Base-by-base conservation (phyloP, 441 rosid species). In the Pelargonium fulgidum region DNA sequence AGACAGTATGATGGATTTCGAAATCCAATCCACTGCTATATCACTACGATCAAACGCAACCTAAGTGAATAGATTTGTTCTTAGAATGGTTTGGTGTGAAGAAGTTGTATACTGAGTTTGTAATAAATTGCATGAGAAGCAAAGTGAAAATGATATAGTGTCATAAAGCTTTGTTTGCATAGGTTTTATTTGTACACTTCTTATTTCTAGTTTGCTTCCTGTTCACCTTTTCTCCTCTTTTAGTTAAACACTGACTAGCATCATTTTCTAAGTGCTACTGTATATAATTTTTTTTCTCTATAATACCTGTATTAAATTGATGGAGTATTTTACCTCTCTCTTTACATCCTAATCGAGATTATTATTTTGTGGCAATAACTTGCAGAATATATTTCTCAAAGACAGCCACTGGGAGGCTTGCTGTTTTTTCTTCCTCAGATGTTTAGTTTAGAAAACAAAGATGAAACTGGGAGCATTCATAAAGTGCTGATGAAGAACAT, bases 391-490 rank as follows among this genome's bases (percentile, higher is more conserved):
- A 83, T 93, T 62, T 72, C 85, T 10, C 82, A 83, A 41, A 84
- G 79, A 73, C 89, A 87, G 81, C 83, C 93, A 0, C 81, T 93
- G 1, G 99, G 97, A 12, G 97, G 99, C 22, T 75, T 93, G 66
- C 77, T 93, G 78, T 84, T 93, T 82, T 81, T 91, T 83, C 97
- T 93, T 73, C 97, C 97, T 0, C 82, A 85, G 72, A 72, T 78
- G 65, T 83, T 91, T 78, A 83, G 80, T 65, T 82, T 85, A 39
- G 83, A 85, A 29, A 79, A 48, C 42, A 59, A 73, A 74, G 85
- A 75, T 14, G 75, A 65, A 52, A 65, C 73, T 13, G 67, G 44
- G 29, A 68, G 72, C 36, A 67, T 33, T 13, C 71, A 70, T 65
- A 76, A 73, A 63, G 78, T 81, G 50, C 78, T 66, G 65, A 50